These are phyloP conservation scores for Acanthamoeba castellanii DNA, from an alignment of 208 protist species.

Conservation along the genomic window DNA sequence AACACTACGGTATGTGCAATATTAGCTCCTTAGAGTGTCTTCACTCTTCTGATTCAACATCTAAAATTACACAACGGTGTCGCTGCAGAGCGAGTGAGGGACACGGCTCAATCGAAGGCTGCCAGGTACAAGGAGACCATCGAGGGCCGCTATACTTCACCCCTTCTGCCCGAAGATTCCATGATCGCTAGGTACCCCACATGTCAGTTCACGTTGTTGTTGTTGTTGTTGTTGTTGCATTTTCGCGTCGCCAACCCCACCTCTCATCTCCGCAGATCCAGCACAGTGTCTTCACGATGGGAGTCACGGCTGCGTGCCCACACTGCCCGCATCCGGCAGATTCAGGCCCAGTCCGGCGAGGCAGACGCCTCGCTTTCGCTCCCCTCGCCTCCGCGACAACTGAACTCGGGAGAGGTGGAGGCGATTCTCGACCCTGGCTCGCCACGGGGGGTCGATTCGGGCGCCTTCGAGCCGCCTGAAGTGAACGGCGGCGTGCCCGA, in stretches of 20 bases:
- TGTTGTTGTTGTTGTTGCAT: too few species aligned
- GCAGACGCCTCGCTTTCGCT: neutral
- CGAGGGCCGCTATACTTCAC: conserved; percentile 11
- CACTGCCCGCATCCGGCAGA: conserved; percentile 20
- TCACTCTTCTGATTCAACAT: neutral
- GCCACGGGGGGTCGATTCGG: neutral
- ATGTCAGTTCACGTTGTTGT: neutral
- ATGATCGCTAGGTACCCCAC: neutral
- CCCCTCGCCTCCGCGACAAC: neutral
- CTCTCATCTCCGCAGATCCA: neutral
- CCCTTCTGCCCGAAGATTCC: neutral
- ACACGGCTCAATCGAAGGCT: neutral
- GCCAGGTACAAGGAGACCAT: conserved; percentile 35
- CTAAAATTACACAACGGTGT: neutral
- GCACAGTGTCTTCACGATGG: neutral
- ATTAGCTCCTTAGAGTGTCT: neutral
- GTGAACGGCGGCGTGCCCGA: neutral
- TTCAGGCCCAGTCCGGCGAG: conserved; percentile 12
- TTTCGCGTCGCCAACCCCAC: too few species aligned
- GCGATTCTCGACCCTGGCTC: neutral
- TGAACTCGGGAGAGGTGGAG: neutral
- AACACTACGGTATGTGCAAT: neutral
- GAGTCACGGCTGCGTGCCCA: conserved; percentile 17
- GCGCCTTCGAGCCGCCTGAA: neutral
- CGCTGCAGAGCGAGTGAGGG: neutral